phyloP scores from a whole-genome alignment of 2,329 filamentous ascomycete genomes.

The Neofusicoccum sp. region DNA sequence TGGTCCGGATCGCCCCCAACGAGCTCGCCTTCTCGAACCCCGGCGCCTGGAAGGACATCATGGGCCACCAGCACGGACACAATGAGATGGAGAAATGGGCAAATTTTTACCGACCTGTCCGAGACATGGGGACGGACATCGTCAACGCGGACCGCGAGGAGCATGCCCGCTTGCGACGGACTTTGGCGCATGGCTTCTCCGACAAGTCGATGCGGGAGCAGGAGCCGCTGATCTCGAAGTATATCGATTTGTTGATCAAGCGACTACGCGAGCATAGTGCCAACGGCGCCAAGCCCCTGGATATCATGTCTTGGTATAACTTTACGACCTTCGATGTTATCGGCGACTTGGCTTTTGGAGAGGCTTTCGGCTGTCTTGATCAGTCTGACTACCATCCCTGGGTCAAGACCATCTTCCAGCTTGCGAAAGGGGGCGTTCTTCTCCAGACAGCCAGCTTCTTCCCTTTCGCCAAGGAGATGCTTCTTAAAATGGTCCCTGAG shows the following conservation, averaged over 20 bases:
- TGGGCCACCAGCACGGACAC: conserved; percentile 30
- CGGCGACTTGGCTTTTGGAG: conserved; percentile 27
- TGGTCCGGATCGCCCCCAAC: conserved; percentile 41
- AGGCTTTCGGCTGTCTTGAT: conserved; percentile 25
- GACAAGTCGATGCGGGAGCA: conserved; percentile 41
- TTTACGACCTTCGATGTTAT: conserved; percentile 26
- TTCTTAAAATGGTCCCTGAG: conserved; percentile 29
- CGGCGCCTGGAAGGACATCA: conserved; percentile 40
- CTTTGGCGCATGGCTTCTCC: conserved; percentile 48
- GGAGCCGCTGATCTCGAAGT: conserved; percentile 38
- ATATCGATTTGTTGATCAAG: conserved; percentile 42
- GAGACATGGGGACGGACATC: conserved; percentile 33
- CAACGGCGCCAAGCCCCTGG: conserved; percentile 25
- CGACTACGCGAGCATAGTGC: conserved; percentile 36
- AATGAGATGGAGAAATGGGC: conserved; percentile 27
- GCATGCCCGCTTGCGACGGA: conserved; percentile 56
- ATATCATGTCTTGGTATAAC: conserved; percentile 30
- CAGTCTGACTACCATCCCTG: conserved; percentile 1
- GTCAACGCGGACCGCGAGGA: conserved; percentile 73
- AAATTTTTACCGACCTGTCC: conserved; percentile 26
- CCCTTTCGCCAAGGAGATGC: conserved; percentile 33
- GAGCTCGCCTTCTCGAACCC: conserved; percentile 44
- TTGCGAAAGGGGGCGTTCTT: neutral
- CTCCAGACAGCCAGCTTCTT: conserved; percentile 30
- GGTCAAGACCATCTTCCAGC: conserved; percentile 2